Evolutionary conservation across 1,139 yeast species (phyloP), one percentile per base, ranked within the genome.

Genomic region (Protomyces gravidus): DNA sequence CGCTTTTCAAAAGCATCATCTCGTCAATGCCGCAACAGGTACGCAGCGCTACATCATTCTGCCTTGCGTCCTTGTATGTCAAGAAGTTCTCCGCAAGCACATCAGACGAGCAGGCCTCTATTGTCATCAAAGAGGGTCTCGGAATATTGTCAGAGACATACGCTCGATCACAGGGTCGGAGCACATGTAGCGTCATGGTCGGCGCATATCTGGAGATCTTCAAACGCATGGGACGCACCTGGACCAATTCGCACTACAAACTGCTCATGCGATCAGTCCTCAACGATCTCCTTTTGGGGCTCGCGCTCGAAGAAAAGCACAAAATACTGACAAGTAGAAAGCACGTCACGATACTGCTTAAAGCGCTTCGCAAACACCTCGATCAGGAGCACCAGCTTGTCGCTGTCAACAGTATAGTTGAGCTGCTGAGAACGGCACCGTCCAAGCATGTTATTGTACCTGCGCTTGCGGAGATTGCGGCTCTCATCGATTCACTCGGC

Each of bases 371-470:
- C 23, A 67, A 68, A 49, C 49, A 69, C 26, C 65, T 72, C 23
- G 74, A 74, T 13, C 75, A 72, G 56, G 62, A 65, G 42, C 73
- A 73, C 3, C 71, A 71, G 58, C 51, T 70, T 26, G 52, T 66
- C 3, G 72, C 72, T 1, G 56, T 67, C n/a, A 68, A 67, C 50
- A 45, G 65, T 11, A 62, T 72, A 11, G 63, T 65, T 5, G 65
- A 64, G 49, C 70, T 70, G n/a, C 63, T 71, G 40, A 60, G 71
- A 27, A 67, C 61, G 4, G 68, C 66, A 27, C 68, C 70, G 6
- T 52, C 67, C 1, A 64, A 68, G 49, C 65, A 67, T 32, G 66
- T 68, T 4, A 63, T 71, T 5, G 64, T 67, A 2, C 68, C 70
- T 2, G 65, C 71, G 1, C 59, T 72, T 27, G 65, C 61, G 26